Evolutionary conservation across 2,329 filamentous ascomycete genomes (phyloP), one percentile per base, ranked within the genome.

Genomic region (Didymella sp.): DNA sequence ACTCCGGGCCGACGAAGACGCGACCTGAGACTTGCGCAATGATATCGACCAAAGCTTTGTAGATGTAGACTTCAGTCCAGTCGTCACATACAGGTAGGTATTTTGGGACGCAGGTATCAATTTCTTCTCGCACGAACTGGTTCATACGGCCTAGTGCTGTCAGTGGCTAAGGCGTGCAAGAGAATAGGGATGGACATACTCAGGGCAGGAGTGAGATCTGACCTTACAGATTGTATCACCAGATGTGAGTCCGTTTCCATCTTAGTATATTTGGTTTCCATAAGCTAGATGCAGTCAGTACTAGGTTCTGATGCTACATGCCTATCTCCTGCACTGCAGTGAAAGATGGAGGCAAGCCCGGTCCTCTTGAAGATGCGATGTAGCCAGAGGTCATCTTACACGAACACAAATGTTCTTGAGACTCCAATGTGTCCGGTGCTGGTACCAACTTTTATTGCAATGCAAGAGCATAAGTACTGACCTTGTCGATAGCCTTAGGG

Each of bases 201-300:
- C n/a, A 77, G 64, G 27, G 68, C 65, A 17, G 74, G 73, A 8
- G 73, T 77, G 9, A 77, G 61, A 38, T 76, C 71, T 0, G 68
- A 64, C 52, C 67, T 74, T 49, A 76, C 59, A 4, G 68, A 52
- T 47, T 74, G 70, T 0, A 51, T 11, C 1, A 62, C 19, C 3
- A 68, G 17, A 2, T 54, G 41, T 5, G 62, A 49, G 4, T 73
- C 69, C 2, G 64, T 53, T 3, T 42, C 8, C 13, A 76, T 7
- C 8, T 59, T 63, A 6, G 74, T 76, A 51, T 75, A 76, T 31
- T 69, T 74, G 6, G 52, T 45, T 40, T 73, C 70, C 65, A 76
- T 54, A 4, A 21, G 21, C 73, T 76, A 19, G 9, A n/a, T 7
- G 13, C 3, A 41, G 12, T 41, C 22, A 41, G 38, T 5, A 21